Evolutionary conservation across 441 rosid genomes (phyloP).

Genomic region (Isatis lusitanica): DNA sequence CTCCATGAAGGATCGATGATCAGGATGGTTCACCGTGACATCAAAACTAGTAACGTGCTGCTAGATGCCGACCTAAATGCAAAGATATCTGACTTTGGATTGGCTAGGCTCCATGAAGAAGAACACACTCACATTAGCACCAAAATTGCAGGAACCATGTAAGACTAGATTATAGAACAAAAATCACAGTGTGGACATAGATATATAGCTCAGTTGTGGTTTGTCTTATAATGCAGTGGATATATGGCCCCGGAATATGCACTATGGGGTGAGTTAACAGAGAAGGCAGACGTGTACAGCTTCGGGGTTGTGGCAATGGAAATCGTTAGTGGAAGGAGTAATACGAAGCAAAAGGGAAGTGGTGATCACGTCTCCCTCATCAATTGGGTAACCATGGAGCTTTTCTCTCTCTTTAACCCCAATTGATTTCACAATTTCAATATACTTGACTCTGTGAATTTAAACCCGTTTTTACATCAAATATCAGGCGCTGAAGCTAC

Average conservation of each 20-base stretch:
- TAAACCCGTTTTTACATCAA: not conserved
- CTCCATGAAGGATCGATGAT: constrained; percentile 53
- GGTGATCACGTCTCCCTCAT: constrained; percentile 36
- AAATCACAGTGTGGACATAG: not conserved
- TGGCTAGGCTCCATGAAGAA: constrained; percentile 51
- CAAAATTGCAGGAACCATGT: constrained; percentile 50
- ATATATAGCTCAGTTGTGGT: not conserved
- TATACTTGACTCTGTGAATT: not conserved
- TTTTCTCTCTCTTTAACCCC: not conserved
- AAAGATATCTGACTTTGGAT: constrained; percentile 53
- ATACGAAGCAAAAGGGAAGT: constrained; percentile 23
- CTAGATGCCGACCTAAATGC: constrained; percentile 43
- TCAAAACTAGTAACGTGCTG: constrained; percentile 50
- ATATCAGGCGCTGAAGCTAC: not conserved
- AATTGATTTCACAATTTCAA: not conserved
- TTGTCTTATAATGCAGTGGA: constrained; percentile 29
- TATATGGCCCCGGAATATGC: constrained; percentile 50
- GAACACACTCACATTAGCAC: constrained; percentile 55
- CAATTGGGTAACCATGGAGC: constrained; percentile 41
- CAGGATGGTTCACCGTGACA: constrained; percentile 55
- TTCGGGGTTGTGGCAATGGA: constrained; percentile 50
- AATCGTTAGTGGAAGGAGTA: constrained; percentile 40
- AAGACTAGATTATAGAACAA: not conserved
- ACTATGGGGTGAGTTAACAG: constrained; percentile 42
- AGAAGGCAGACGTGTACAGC: constrained; percentile 53